Conservation (phyloP, 1,284 basidiomycete genomes). For the Termitomyces sp. region DNA sequence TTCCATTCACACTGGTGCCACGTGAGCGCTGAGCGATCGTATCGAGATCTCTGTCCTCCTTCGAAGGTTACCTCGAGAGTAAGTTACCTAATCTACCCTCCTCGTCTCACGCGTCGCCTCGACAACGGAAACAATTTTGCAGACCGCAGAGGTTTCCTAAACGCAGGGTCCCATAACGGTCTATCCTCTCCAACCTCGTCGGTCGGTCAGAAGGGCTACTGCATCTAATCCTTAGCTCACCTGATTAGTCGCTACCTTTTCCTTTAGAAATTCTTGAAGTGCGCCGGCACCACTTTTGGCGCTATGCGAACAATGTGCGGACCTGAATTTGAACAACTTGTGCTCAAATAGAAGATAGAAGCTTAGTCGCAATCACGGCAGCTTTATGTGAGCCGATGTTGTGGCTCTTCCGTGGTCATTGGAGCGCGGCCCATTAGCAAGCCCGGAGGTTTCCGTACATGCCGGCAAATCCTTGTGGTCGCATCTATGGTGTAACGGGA, state of each 20-base stretch:
- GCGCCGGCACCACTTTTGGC: constrained; percentile 17
- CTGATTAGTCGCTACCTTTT: constrained; percentile 12
- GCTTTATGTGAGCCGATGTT: constrained; percentile 13
- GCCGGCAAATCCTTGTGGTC: constrained; percentile 3
- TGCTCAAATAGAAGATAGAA: constrained; percentile 13
- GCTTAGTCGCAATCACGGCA: constrained; percentile 13
- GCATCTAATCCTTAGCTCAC: constrained; percentile 2
- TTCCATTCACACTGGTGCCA: constrained; percentile 28
- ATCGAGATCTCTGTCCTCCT: constrained; percentile 17
- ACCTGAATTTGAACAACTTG: constrained; percentile 14
- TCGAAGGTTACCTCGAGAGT: neutral
- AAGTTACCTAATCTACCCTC: constrained; percentile 1
- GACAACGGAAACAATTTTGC: constrained; percentile 5
- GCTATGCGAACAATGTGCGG: constrained; percentile 7
- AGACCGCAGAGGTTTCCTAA: neutral
- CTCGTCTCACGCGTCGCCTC: constrained; percentile 3
- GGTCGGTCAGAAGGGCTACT: neutral
- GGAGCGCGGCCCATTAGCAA: constrained; percentile 14
- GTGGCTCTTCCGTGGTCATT: constrained; percentile 21
- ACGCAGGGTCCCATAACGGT: neutral
- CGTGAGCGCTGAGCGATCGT: constrained; percentile 28
- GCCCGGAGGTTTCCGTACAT: constrained; percentile 18
- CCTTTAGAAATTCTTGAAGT: constrained; percentile 19
- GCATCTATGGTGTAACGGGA: neutral
- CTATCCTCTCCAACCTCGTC: neutral